phyloP scores from a whole-genome alignment of 495 filamentous ascomycete genomes.

The Penicillium malachiteum region DNA sequence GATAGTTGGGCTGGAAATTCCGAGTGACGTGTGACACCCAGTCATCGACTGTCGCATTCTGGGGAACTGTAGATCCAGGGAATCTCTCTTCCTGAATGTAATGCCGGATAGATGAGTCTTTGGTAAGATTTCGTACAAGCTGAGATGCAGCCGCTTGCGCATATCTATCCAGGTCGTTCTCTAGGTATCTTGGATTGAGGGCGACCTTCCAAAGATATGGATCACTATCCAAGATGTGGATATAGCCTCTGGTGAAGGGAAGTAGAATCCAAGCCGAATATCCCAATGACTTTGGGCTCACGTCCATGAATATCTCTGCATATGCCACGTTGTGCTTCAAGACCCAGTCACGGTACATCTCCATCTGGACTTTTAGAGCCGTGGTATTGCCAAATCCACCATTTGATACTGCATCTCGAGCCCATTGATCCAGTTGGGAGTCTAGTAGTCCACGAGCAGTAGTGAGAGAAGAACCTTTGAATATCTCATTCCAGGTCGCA shows the following conservation, averaged over 20 bases:
- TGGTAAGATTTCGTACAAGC: neutral
- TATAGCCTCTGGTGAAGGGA: conserved; percentile 1
- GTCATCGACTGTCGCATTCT: conserved; percentile 39
- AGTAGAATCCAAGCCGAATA: neutral
- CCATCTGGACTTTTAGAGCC: conserved; percentile 9
- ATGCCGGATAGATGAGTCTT: neutral
- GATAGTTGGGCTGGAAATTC: conserved; percentile 29
- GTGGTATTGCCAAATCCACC: conserved; percentile 2
- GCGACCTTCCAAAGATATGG: neutral
- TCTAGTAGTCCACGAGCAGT: neutral
- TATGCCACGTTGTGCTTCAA: conserved; percentile 12
- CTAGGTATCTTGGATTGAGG: neutral
- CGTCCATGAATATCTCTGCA: conserved; percentile 16
- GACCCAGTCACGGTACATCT: conserved; percentile 15
- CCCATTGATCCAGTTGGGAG: neutral
- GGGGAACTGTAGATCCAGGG: conserved; percentile 38
- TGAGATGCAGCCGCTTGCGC: neutral
- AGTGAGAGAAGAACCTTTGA: neutral
- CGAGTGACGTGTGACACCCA: conserved; percentile 25
- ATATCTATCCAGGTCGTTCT: neutral
- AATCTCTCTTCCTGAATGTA: conserved; percentile 6
- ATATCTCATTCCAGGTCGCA: neutral
- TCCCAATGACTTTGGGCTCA: neutral
- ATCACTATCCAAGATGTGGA: neutral
- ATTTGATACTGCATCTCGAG: neutral